Evolutionary conservation across 495 filamentous ascomycete species (phyloP).

Genomic region (Penicillium maclennaniae): DNA sequence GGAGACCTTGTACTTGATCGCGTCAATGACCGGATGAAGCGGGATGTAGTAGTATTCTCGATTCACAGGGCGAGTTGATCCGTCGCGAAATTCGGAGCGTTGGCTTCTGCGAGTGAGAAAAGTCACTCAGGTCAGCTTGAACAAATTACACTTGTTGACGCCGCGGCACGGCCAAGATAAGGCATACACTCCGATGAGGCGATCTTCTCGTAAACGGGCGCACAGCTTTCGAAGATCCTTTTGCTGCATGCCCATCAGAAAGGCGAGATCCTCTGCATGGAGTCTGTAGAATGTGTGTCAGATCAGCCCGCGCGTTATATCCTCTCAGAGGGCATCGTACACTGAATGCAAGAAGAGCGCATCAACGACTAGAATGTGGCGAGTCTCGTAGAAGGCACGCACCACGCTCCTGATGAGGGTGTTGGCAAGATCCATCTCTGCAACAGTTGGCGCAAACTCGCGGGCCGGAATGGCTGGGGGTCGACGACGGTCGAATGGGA

Average conservation of each 20-base stretch:
- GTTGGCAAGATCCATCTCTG: constrained; percentile 76
- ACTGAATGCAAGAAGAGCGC: constrained; percentile 88
- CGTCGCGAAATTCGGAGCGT: constrained; percentile 74
- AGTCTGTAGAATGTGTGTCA: constrained; percentile 47
- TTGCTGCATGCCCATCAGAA: constrained; percentile 76
- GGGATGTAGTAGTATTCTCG: constrained; percentile 97
- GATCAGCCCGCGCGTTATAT: neutral
- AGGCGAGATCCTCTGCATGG: constrained; percentile 81
- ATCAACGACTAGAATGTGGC: constrained; percentile 86
- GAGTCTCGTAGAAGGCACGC: constrained; percentile 88
- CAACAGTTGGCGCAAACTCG: neutral
- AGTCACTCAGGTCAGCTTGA: constrained; percentile 5
- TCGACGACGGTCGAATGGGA: constrained; percentile 4
- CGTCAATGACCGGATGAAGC: constrained; percentile 89
- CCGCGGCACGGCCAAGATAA: neutral
- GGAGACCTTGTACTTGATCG: constrained; percentile 91
- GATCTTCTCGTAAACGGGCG: constrained; percentile 76
- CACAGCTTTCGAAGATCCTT: constrained; percentile 89
- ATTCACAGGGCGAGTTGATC: constrained; percentile 73
- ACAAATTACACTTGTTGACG: neutral
- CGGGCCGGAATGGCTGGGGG: neutral
- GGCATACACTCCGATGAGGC: constrained; percentile 72
- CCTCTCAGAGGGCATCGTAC: constrained; percentile 41
- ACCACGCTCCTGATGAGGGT: constrained; percentile 82
- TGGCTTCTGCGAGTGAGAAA: constrained; percentile 53